A percentile compares a stretch with the other conserved stretches of the same genome.
These are phyloP conservation scores for Fraxinus velutina DNA, from an alignment of 305 asterid species.

Conservation along the genomic window DNA sequence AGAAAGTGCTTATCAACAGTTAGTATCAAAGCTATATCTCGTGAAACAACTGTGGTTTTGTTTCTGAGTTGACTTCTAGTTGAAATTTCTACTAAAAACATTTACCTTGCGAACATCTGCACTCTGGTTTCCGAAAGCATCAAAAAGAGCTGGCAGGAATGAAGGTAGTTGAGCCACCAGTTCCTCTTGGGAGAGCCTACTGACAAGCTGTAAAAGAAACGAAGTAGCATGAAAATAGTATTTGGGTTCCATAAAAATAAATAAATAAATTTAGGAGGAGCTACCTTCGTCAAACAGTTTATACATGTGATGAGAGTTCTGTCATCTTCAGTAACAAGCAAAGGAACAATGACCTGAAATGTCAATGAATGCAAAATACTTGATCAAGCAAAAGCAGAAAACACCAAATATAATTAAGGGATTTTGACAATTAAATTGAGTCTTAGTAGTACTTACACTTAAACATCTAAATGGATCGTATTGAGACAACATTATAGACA, in stretches of 20 bases:
- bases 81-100: neutral
- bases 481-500: constrained; percentile 62
- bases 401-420: neutral
- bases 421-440: constrained; percentile 1
- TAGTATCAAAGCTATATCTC: neutral
- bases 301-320: constrained; percentile 50
- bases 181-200: constrained; percentile 88
- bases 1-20: neutral
- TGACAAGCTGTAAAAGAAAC: constrained; percentile 65
- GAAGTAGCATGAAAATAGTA: neutral
- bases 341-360: constrained; percentile 71
- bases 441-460: constrained; percentile 53
- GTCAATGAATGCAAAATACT: constrained; percentile 15
- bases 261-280: neutral
- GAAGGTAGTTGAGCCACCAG: constrained; percentile 76
- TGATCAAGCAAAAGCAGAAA: neutral
- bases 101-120: constrained; percentile 98
- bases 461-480: constrained; percentile 90
- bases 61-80: neutral
- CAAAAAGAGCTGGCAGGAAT: constrained; percentile 91
- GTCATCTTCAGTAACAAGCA: constrained; percentile 50
- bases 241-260: neutral
- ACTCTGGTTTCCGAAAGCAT: constrained; percentile 95
- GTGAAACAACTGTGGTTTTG: neutral
- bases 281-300: constrained; percentile 54